phyloP scores from a whole-genome alignment of 2,329 filamentous ascomycete species.

The Claviceps digitariae region DNA sequence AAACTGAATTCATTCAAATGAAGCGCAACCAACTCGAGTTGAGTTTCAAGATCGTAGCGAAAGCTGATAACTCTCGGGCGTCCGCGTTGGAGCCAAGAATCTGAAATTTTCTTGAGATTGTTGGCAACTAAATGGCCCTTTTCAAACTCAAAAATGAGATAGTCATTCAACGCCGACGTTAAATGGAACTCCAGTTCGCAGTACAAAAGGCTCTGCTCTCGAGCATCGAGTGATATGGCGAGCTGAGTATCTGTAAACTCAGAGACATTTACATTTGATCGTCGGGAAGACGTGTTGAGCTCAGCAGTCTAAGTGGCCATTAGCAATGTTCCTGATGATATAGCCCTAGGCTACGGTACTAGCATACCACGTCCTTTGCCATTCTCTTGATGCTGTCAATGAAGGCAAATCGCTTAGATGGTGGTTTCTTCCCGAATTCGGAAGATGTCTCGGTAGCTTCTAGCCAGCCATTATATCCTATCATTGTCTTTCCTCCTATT shows the following conservation, averaged over 20 bases:
- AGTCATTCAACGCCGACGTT: conserved; percentile 36
- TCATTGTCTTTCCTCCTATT: conserved; percentile 35
- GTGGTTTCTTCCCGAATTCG: conserved; percentile 14
- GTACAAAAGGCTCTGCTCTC: conserved; percentile 45
- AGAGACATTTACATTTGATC: background rate
- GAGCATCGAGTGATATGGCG: conserved; percentile 36
- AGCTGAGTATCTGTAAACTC: conserved; percentile 15
- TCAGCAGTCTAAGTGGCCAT: conserved; percentile 19
- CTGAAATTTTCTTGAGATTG: conserved; percentile 36
- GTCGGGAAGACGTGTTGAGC: conserved; percentile 11
- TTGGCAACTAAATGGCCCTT: conserved; percentile 39
- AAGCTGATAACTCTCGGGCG: conserved; percentile 42
- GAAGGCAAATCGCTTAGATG: conserved; percentile 27
- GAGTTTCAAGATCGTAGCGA: conserved; percentile 46
- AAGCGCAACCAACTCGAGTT: conserved; percentile 38
- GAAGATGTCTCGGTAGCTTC: conserved; percentile 25
- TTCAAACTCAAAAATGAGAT: conserved; percentile 38
- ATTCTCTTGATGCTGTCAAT: conserved; percentile 36
- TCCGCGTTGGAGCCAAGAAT: conserved; percentile 37
- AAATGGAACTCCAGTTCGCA: conserved; percentile 44
- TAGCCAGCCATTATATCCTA: conserved; percentile 44
- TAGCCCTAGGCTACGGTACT: no score
- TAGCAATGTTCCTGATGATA: conserved; percentile 5
- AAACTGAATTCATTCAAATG: conserved; percentile 42
- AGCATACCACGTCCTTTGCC: conserved; percentile 38